Percentiles rank a stretch among this genome's conserved stretches.
Evolutionary conservation across 331 rosid genomes (phyloP).

Genomic region (Cydonia oblonga): DNA sequence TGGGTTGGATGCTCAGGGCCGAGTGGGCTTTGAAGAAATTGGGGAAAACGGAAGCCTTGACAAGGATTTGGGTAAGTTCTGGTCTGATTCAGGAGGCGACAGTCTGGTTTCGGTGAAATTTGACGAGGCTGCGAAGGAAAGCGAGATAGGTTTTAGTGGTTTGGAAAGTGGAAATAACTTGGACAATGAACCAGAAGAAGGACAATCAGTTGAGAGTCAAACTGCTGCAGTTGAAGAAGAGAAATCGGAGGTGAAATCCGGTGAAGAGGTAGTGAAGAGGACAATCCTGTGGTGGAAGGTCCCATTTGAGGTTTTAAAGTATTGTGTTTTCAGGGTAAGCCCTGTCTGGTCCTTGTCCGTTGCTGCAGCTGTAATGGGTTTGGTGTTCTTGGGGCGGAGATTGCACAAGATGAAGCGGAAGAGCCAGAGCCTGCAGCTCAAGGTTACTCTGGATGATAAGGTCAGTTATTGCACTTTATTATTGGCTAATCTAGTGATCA

Average conservation of each 20-base stretch:
- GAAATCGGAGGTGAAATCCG: constrained; percentile 20
- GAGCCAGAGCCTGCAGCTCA: constrained; percentile 65
- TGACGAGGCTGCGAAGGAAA: constrained; percentile 5
- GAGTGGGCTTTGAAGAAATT: constrained; percentile 15
- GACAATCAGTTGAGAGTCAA: constrained; percentile 13
- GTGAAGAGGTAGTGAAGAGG: constrained; percentile 32
- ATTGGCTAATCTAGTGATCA: neutral
- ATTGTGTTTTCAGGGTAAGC: constrained; percentile 49
- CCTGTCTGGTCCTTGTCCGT: constrained; percentile 74
- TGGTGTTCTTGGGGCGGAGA: constrained; percentile 60
- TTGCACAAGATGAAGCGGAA: constrained; percentile 63
- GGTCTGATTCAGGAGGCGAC: constrained; percentile 34
- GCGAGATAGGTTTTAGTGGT: constrained; percentile 12
- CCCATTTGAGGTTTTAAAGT: constrained; percentile 68
- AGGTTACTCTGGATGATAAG: constrained; percentile 85
- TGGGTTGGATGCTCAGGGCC: neutral
- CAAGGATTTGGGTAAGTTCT: constrained; percentile 20
- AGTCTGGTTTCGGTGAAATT: constrained; percentile 7
- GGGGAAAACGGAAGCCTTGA: constrained; percentile 11
- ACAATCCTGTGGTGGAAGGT: constrained; percentile 79
- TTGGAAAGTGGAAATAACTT: constrained; percentile 11
- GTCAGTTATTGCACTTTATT: constrained; percentile 24
- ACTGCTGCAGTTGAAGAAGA: constrained; percentile 14
- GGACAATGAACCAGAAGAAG: constrained; percentile 5
- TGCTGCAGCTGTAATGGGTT: constrained; percentile 72